Conservation (phyloP, 257 asterid genomes). For the Solanum bulbocastanum region DNA sequence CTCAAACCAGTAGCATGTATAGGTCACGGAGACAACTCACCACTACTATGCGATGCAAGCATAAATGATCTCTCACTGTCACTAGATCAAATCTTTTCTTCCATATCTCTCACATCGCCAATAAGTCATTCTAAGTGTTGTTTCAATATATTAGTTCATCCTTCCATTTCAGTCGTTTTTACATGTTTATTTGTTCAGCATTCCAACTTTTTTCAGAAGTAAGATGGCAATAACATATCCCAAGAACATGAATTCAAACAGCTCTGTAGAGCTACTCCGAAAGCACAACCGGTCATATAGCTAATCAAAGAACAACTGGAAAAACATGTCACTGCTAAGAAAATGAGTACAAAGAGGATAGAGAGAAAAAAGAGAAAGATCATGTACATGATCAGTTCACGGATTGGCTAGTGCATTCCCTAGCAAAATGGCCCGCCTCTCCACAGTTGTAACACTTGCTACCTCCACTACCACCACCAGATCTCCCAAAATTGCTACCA, state of each 20-base stretch:
- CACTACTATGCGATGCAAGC: neutral
- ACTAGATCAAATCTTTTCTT: neutral
- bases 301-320: neutral
- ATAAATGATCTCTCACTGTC: neutral
- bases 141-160: neutral
- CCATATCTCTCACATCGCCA: neutral
- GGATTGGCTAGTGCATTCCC: constrained; percentile 46
- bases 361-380: neutral
- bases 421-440: constrained; percentile 61
- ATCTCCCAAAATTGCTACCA: constrained; percentile 17
- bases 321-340: neutral
- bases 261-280: neutral
- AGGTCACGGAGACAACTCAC: neutral
- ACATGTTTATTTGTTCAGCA: neutral
- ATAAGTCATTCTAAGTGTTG: neutral
- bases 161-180: neutral
- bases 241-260: neutral
- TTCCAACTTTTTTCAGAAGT: neutral
- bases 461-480: constrained; percentile 33
- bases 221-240: neutral
- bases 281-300: neutral
- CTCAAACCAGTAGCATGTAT: neutral
- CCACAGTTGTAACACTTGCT: constrained; percentile 59
- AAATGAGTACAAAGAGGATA: neutral
- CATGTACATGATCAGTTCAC: neutral